Percentiles rank a stretch among this genome's conserved stretches.
Evolutionary conservation across 1,284 basidiomycete species (phyloP).

Genomic region (Microbotryum violaceum): DNA sequence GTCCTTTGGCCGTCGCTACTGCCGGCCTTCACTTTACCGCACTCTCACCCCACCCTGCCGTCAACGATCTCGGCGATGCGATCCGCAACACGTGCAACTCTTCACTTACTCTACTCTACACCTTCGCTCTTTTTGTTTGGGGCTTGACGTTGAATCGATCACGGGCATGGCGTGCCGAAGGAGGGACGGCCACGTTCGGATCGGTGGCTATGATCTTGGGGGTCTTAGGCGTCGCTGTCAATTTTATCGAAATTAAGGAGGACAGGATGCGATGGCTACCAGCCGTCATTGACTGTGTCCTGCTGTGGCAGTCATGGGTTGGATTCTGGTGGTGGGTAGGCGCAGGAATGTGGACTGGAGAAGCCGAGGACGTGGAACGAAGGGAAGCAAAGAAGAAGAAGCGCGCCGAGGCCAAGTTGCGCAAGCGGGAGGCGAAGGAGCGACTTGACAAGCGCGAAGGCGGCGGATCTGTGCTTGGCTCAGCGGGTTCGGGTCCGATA

Average conservation of each 20-base stretch:
- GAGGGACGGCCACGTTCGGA: conserved; percentile 91
- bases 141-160: conserved; percentile 80
- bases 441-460: not conserved
- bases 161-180: conserved; percentile 75
- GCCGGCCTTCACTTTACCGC: conserved; percentile 78
- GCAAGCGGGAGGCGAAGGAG: conserved; percentile 14
- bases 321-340: conserved; percentile 65
- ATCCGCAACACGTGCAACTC: conserved; percentile 93
- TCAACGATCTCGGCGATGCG: conserved; percentile 60
- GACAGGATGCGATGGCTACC: conserved; percentile 81
- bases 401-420: conserved; percentile 11
- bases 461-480: conserved; percentile 6
- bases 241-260: conserved; percentile 75
- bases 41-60: conserved; percentile 49
- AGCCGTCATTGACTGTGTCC: conserved; percentile 71
- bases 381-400: conserved; percentile 42
- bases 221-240: conserved; percentile 67
- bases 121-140: conserved; percentile 82
- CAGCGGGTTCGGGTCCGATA: not conserved
- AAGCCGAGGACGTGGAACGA: conserved; percentile 54
- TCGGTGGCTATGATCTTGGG: conserved; percentile 70
- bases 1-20: conserved; percentile 77
- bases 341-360: conserved; percentile 63
- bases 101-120: conserved; percentile 88
- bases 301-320: conserved; percentile 71